Evolutionary conservation across 345 rosid species (phyloP).

Genomic region (Rubroshorea leprosula): DNA sequence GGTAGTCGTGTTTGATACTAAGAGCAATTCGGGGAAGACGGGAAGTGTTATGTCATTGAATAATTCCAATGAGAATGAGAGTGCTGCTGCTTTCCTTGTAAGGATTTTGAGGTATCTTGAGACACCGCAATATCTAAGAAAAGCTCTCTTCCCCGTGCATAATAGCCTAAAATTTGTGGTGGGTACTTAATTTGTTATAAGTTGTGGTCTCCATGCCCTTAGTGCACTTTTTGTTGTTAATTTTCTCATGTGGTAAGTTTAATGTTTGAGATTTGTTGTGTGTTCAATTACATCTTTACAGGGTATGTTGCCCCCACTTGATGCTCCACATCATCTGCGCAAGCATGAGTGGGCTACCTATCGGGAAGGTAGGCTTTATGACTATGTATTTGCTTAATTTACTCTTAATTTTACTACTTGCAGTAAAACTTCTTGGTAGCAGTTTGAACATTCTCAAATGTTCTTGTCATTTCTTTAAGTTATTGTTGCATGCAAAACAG

Average conservation of each 20-base stretch:
- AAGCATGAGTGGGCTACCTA: constrained; percentile 91
- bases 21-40: constrained; percentile 31
- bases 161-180: constrained; percentile 83
- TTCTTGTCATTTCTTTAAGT: not conserved
- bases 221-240: constrained; percentile 5
- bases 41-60: constrained; percentile 15
- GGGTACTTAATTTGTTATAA: constrained; percentile 13
- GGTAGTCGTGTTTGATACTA: constrained; percentile 86
- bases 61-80: constrained; percentile 48
- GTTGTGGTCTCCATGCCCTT: not conserved
- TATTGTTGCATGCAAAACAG: too few relatives aligned
- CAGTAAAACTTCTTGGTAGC: not conserved
- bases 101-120: constrained; percentile 82
- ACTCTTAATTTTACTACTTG: not conserved
- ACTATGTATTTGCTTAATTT: not conserved
- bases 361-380: constrained; percentile 59
- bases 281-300: constrained; percentile 14
- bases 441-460: not conserved
- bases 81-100: constrained; percentile 69
- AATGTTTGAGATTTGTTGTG: not conserved
- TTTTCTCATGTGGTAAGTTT: not conserved
- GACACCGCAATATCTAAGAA: constrained; percentile 89
- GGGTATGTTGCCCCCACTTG: constrained; percentile 97
- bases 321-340: constrained; percentile 96
- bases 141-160: constrained; percentile 74